phyloP scores from a whole-genome alignment of 768 basidiomycete species.

The Kondoa subrosea region DNA sequence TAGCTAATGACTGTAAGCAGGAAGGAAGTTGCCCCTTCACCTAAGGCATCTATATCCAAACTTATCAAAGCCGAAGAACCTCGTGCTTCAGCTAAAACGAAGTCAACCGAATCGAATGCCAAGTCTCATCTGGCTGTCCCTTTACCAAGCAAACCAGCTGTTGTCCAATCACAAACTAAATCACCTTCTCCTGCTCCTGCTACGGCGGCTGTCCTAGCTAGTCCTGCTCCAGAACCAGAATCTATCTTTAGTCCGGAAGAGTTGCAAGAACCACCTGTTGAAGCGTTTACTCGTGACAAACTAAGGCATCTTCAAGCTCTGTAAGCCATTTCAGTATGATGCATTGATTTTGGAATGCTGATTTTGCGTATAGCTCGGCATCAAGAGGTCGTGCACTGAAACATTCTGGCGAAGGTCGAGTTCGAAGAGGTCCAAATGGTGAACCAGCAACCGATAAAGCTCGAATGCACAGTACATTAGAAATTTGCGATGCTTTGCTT shows the following conservation, averaged over 20 bases:
- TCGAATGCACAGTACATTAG: constrained; percentile 53
- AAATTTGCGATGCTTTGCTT: constrained; percentile 62
- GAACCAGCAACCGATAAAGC: constrained; percentile 50
- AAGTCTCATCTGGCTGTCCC: neutral
- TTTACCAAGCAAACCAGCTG: neutral
- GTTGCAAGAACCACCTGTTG: no score
- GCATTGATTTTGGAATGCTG: neutral
- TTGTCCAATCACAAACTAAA: neutral
- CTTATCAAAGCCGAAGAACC: no score
- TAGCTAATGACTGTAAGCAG: neutral
- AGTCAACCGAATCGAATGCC: neutral
- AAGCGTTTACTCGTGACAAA: no score
- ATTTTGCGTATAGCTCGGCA: constrained; percentile 46
- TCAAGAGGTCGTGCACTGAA: constrained; percentile 56
- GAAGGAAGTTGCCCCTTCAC: no score
- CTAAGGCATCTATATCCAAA: no score
- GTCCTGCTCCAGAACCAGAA: no score
- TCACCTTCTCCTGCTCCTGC: no score
- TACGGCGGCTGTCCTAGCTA: no score
- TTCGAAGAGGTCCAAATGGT: constrained; percentile 35
- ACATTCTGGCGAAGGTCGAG: constrained; percentile 63
- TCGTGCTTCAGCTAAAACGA: no score
- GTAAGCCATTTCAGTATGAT: neutral
- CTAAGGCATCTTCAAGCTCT: neutral
- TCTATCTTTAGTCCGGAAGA: no score